A percentile compares a stretch with the other conserved stretches of the same genome.
phyloP scores from a whole-genome alignment of 768 basidiomycete genomes.

The Naganishia vaughanmartiniae region DNA sequence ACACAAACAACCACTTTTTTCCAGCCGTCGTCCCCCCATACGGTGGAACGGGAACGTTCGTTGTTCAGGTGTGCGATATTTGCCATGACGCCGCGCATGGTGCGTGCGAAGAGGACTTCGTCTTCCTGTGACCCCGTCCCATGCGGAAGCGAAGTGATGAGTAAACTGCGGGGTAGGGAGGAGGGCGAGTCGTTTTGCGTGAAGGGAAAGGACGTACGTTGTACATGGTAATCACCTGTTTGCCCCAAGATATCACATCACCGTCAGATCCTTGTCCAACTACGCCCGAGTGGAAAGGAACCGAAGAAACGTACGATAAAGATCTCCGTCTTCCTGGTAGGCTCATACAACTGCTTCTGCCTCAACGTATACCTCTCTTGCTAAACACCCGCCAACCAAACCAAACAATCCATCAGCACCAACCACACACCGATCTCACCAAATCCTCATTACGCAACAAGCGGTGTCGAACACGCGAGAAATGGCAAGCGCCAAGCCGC shows the following conservation, averaged over 20 bases:
- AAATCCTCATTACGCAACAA: too few relatives aligned
- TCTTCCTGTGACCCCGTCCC: constrained; percentile 58
- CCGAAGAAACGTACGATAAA: constrained; percentile 65
- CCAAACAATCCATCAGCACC: background rate
- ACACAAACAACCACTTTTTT: constrained; percentile 90
- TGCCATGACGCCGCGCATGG: constrained; percentile 95
- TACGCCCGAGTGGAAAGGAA: background rate
- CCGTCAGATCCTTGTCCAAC: background rate
- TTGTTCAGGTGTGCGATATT: constrained; percentile 86
- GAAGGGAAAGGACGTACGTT: constrained; percentile 54
- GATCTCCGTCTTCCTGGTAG: constrained; percentile 77
- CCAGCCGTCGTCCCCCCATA: constrained; percentile 97
- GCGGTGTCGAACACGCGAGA: background rate
- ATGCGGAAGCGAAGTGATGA: constrained; percentile 54
- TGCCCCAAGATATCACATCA: background rate
- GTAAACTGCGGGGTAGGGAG: background rate
- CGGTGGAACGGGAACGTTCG: constrained; percentile 73
- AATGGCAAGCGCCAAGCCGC: background rate
- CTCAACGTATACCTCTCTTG: constrained; percentile 75
- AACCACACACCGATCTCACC: background rate
- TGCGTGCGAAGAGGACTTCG: constrained; percentile 77
- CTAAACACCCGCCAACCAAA: background rate
- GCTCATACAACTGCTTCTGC: constrained; percentile 65
- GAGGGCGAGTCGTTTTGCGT: background rate
- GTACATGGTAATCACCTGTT: constrained; percentile 78